phyloP scores from a whole-genome alignment of 2,329 filamentous ascomycete species.

The Lecanicillium sp. region DNA sequence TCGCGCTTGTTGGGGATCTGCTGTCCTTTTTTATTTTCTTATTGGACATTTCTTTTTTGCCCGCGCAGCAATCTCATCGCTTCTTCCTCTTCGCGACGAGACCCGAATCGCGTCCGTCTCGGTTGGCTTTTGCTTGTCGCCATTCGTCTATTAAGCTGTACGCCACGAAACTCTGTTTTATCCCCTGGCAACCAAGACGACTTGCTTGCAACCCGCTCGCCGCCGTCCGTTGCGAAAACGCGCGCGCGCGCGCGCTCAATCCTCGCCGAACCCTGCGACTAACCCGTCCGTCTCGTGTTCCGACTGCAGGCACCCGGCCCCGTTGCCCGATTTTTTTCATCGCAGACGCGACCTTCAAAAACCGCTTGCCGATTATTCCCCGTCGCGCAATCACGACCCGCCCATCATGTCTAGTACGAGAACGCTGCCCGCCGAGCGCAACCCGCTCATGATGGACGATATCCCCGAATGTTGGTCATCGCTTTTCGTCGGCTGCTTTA shows the following conservation, averaged over 20 bases:
- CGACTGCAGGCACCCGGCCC: slow-evolving; percentile 3
- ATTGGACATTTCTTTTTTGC: neutral
- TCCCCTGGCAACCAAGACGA: neutral
- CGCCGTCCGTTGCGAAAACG: neutral
- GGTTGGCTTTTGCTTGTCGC: neutral
- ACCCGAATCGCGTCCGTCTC: slow-evolving; percentile 6
- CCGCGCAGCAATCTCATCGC: no score
- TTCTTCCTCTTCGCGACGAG: neutral
- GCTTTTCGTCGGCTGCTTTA: slow-evolving; percentile 18
- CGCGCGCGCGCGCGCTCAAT: slow-evolving; percentile 1
- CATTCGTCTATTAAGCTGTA: neutral
- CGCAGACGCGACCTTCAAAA: neutral
- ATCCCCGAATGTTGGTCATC: slow-evolving; percentile 36
- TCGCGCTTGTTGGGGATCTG: slow-evolving; percentile 1
- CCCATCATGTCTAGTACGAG: slow-evolving; percentile 20
- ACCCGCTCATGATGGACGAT: slow-evolving; percentile 57
- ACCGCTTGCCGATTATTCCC: neutral
- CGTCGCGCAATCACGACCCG: neutral
- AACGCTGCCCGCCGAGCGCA: slow-evolving; percentile 51
- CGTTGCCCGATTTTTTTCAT: neutral
- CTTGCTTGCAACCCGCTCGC: neutral
- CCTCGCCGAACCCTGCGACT: neutral
- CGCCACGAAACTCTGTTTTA: slow-evolving; percentile 1
- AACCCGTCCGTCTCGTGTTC: neutral
- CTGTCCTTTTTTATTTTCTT: slow-evolving; percentile 4